Base-by-base conservation (phyloP, 78 protist genomes). In the Dictyostelium intermedium region DNA sequence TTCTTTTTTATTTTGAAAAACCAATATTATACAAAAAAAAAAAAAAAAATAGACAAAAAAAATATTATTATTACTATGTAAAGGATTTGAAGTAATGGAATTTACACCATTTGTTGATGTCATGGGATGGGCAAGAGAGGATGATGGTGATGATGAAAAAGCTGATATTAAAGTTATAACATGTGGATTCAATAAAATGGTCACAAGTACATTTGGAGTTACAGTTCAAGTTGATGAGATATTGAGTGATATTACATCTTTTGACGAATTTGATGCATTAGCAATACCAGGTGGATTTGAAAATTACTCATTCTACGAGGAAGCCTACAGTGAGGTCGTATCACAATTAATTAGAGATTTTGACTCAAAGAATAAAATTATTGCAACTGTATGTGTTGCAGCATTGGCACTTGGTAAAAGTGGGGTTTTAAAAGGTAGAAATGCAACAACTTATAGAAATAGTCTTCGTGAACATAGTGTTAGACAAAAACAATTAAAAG, bases 101-200 rank as follows among this genome's bases (percentile, higher is more conserved):
- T 70, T 70, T 13, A 10, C 77, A 32, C 37, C 34, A 27, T 70
- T 70, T 30, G 77, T 70, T 13, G 77, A 70, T 70, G 77, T 70
- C 11, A 70, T 70, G 30, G 77, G 77, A n/a, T 70, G 77, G 77
- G 77, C 77, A 32, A 70, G 77, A 70, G 77, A 70, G 77, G 43
- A 70, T 70, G 77, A 32, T 30, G 14, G 9, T 32, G 8, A n/a
- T 25, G 37, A 66, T 27, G 77, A 30, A 9, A 32, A 30, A 10
- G 5, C 37, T 10, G 34, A 70, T 30, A 70, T 70, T 70, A 27
- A 32, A 13, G 77, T 70, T 11, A 16, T 32, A 10, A 70, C 77
- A 70, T 70, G 77, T 70, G 77, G 77, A 32, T 30, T 70, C 1
- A 70, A 70, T 70, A 70, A 32, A 32, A 10, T 16, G 30, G 77